Base-by-base conservation (phyloP, 2,329 filamentous ascomycete species). In the Penicillium sp. region DNA sequence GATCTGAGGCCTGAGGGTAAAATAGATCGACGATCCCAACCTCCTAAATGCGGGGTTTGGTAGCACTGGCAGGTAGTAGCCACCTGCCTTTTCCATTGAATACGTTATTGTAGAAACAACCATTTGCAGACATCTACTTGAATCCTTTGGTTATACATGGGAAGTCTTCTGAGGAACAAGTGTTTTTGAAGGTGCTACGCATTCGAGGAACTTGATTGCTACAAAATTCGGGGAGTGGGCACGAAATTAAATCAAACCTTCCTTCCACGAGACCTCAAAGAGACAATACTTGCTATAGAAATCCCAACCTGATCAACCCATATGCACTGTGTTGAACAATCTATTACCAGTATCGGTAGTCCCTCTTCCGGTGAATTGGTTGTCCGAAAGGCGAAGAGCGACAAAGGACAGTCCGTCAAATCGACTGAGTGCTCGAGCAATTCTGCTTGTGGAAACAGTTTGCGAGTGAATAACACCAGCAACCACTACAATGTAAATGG, bases 331-430 rank as follows among this genome's bases (percentile, higher is more conserved):
- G 32, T 39, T 46, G 32, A 52, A 52, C n/a, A 52, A 35, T 21
- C 49, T 45, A 31, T 52, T 27, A 0, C 82, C 83, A 1, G 83
- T 87, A 63, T 87, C 83, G 0, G 80, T 85, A 0, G 45, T 65
- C 0, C 79, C 78, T 1, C 56, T 75, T 0, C 83, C 83, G 0
- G 70, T 81, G 65, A 77, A 86, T 60, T 80, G 80, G 48, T 83
- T 87, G 0, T 79, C 68, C 0, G 84, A 87, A 2, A 81, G 21
- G 0, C 83, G 76, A 39, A 88, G 74, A 0, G 82, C 74, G 35
- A 86, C 72, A 16, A 87, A 38, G 15, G 60, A 69, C 13, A 82
- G 47, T 66, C 13, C 39, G 21, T 10, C 10, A 37, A 67, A 57
- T 2, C 25, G 38, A 44, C 66, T 64, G 7, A 72, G 59, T 13